Evolutionary conservation across 208 protist genomes (phyloP).

Genomic region (Trypanosoma cruzi): DNA sequence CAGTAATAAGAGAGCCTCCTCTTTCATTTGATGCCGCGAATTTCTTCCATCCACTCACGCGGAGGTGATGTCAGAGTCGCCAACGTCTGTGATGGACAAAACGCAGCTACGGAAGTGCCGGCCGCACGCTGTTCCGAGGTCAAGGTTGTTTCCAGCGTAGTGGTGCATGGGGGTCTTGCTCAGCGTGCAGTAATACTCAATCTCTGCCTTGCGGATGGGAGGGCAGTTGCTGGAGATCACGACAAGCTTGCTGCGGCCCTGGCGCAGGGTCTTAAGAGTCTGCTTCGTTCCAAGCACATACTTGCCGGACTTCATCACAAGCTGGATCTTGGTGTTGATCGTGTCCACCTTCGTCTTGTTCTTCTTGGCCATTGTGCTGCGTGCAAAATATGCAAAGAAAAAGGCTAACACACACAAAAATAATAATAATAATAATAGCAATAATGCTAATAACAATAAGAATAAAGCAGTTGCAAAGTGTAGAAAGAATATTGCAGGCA

Average conservation of each 20-base stretch:
- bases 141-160: conserved; percentile 99
- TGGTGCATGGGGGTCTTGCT: conserved; percentile 99
- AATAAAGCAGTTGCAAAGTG: too few relatives aligned
- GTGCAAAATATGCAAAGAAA: conserved; percentile 24
- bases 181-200: conserved; percentile 99
- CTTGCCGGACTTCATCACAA: conserved; percentile 99
- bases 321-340: conserved; percentile 99
- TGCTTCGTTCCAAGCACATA: conserved; percentile 98
- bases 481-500: too few relatives aligned
- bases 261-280: conserved; percentile 97
- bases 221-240: conserved; percentile 99
- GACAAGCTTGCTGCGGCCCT: conserved; percentile 98
- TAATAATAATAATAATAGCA: conserved; percentile 13
- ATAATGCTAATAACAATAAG: conserved; percentile 19
- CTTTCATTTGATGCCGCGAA: background rate
- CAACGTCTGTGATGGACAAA: conserved; percentile 98
- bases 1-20: conserved; percentile 4
- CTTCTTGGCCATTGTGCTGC: conserved; percentile 92
- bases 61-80: conserved; percentile 93
- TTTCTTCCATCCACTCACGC: conserved; percentile 38
- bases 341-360: conserved; percentile 97
- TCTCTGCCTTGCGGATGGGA: conserved; percentile 97
- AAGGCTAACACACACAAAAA: conserved; percentile 18
- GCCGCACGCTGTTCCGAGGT: conserved; percentile 99
- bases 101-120: conserved; percentile 98